phyloP scores from a whole-genome alignment of 2,329 filamentous ascomycete genomes.

The Arthrobotrys megalospora region DNA sequence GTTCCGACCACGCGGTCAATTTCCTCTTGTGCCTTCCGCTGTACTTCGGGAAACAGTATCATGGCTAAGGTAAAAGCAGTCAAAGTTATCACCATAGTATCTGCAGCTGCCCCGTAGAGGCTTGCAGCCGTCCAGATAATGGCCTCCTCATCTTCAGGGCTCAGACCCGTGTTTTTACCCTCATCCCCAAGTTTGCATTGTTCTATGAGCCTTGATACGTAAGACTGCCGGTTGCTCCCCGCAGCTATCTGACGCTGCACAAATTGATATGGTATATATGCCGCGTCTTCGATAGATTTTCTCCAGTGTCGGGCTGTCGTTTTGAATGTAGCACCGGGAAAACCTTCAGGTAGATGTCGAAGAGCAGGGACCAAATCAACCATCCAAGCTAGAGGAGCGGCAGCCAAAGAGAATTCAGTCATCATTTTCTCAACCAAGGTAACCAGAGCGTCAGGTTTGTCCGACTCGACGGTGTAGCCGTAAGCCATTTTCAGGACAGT shows the following conservation, averaged over 20 bases:
- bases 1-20: slow-evolving; percentile 71
- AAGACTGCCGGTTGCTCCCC: slow-evolving; percentile 24
- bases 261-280: slow-evolving; percentile 51
- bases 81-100: slow-evolving; percentile 69
- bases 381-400: slow-evolving; percentile 42
- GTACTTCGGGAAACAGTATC: slow-evolving; percentile 70
- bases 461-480: slow-evolving; percentile 51
- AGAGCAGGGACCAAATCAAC: slow-evolving; percentile 53
- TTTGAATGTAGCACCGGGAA: slow-evolving; percentile 54
- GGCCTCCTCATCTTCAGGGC: slow-evolving; percentile 39
- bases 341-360: slow-evolving; percentile 49
- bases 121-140: slow-evolving; percentile 54
- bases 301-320: slow-evolving; percentile 52
- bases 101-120: slow-evolving; percentile 69
- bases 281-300: slow-evolving; percentile 35
- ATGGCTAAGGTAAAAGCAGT: slow-evolving; percentile 70
- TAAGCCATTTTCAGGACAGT: slow-evolving; percentile 55
- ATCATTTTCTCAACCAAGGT: slow-evolving; percentile 55
- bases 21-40: slow-evolving; percentile 69
- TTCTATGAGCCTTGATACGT: slow-evolving; percentile 55
- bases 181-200: slow-evolving; percentile 3
- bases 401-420: slow-evolving; percentile 56
- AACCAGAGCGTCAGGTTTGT: slow-evolving; percentile 46
- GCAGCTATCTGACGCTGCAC: slow-evolving; percentile 37
- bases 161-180: background rate